phyloP scores from a whole-genome alignment of 2,329 filamentous ascomycete species.

The Colletotrichum sp. region DNA sequence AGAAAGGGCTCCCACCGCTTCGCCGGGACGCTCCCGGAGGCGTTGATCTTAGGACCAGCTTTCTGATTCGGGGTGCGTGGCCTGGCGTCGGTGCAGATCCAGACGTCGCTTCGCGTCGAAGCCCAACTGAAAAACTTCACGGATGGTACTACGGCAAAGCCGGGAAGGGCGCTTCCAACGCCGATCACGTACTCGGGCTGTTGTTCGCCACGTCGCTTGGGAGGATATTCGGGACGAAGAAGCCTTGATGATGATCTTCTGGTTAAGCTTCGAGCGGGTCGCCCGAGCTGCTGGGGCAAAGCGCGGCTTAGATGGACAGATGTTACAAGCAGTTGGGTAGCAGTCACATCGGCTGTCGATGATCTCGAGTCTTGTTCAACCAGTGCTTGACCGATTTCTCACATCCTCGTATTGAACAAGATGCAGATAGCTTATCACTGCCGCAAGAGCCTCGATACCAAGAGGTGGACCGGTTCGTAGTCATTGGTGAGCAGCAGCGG shows the following conservation, averaged over 20 bases:
- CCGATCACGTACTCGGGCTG: neutral
- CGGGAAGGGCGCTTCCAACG: neutral
- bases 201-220: constrained; percentile 4
- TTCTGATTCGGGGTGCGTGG: neutral
- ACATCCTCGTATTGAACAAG: neutral
- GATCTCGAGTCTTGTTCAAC: neutral
- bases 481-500: neutral
- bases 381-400: neutral
- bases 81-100: neutral
- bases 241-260: constrained; percentile 1
- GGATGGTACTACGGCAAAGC: neutral
- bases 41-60: neutral
- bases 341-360: neutral
- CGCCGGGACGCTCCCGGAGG: neutral
- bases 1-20: neutral
- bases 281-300: neutral
- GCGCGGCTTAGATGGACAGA: neutral
- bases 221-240: neutral
- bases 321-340: neutral
- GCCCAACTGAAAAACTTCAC: neutral
- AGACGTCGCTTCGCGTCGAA: neutral
- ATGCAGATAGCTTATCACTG: neutral
- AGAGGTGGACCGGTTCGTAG: neutral
- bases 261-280: neutral
- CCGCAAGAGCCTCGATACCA: neutral